Base-by-base conservation (phyloP, 768 basidiomycete genomes). In the Termitomyces sp. region DNA sequence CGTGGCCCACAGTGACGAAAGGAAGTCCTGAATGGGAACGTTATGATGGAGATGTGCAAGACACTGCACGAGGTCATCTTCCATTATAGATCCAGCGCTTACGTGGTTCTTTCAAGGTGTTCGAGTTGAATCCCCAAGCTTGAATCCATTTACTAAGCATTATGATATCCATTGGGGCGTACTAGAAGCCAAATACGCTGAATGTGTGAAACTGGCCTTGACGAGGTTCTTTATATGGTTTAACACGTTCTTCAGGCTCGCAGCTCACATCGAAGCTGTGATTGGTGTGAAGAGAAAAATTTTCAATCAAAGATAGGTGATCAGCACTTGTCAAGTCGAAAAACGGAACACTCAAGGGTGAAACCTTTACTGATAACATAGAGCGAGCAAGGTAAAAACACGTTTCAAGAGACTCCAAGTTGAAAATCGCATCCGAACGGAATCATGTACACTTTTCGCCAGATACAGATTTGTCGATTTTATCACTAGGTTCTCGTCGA, bases 381-480 rank as follows among this genome's bases (percentile, higher is more conserved):
- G 7, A 39, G 37, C 24, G 36, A 27, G 24, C 20, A 34, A 24
- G 14, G 26, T 24, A 26, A 12, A 18, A 39, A 52, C 12, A 20
- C 39, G 51, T 41, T 52, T 52, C 50, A 41, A n/a, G 26, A 52
- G 37, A 41, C 37, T 41, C 18, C 36, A 14, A 43, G 22, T 41
- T 36, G 29, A 7, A 9, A 22, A 7, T 43, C 27, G 39, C 27
- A 49, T 44, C 52, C 22, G 37, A 36, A 47, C 46, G 34, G 44
- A 26, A 46, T 13, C 31, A 16, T 32, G 7, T 27, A 20, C 18
- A 5, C 16, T 7, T 34, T 53, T 42, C n/a, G 29, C 22, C 9
- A 27, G 54, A 4, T 22, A 5, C 54, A 26, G 41, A 22, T 39
- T 44, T 51, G 46, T 36, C 57, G 47, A 62, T 62, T 44, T 59